Percentiles rank a stretch among this genome's conserved stretches.
phyloP scores from a whole-genome alignment of 2,329 filamentous ascomycete species.

The Diaporthe ampelina region DNA sequence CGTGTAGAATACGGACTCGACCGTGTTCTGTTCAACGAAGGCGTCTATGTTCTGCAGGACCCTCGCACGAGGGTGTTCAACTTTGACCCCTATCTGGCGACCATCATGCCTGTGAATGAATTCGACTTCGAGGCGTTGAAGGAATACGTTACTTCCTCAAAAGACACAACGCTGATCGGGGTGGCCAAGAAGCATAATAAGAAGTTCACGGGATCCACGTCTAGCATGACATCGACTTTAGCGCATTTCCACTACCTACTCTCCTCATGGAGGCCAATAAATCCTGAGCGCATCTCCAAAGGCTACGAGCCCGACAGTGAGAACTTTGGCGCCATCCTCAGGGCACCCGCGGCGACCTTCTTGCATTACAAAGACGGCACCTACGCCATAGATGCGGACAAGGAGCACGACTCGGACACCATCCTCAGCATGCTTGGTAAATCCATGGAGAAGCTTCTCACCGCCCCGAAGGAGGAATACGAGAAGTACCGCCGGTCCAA shows the following conservation, averaged over 20 bases:
- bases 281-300: conserved; percentile 75
- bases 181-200: conserved; percentile 76
- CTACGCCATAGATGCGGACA: conserved; percentile 97
- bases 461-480: conserved; percentile 84
- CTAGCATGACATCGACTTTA: conserved; percentile 91
- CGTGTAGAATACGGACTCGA: conserved; percentile 81
- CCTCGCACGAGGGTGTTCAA: conserved; percentile 90
- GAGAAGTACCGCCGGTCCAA: conserved; percentile 83
- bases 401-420: conserved; percentile 87
- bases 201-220: conserved; percentile 95
- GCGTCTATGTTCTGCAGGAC: conserved; percentile 93
- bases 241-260: conserved; percentile 94
- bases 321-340: conserved; percentile 79
- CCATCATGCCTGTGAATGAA: conserved; percentile 92
- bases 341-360: conserved; percentile 84
- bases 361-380: conserved; percentile 84
- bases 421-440: conserved; percentile 93
- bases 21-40: conserved; percentile 93
- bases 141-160: conserved; percentile 91
- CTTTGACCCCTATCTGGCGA: conserved; percentile 93
- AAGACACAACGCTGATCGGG: conserved; percentile 78
- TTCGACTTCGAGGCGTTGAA: conserved; percentile 93
- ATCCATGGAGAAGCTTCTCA: conserved; percentile 96
- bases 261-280: conserved; percentile 84
- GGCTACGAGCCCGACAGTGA: conserved; percentile 72